Evolutionary conservation across 1,284 basidiomycete species (phyloP), one percentile per base, ranked within the genome.

Genomic region (Sanghuangporus baumii): DNA sequence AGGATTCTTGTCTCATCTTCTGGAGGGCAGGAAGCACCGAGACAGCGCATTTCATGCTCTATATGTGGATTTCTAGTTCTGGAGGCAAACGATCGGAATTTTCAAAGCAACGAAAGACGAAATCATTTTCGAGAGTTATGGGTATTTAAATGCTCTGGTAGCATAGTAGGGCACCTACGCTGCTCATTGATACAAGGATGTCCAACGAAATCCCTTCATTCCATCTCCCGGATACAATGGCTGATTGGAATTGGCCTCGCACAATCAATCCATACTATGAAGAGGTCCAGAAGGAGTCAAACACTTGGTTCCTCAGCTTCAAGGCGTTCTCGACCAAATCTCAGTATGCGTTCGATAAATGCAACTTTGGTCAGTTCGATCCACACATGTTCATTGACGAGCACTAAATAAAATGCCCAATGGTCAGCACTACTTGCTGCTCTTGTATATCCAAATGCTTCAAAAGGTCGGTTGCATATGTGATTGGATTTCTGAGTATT

Each of bases 361-460:
- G 65, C 31, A 60, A 68, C 34, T 67, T 67, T 16, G 58, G 67
- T 68, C 23, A 37, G 60, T 51, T 34, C 11, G 18, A 16, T 60
- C n/a, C 4, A 18, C 12, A 36, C 23, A 23, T 8, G 48, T 14
- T 1, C 51, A 14, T 37, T 23, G 26, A n/a, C 37, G 11, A 20
- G 20, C 40, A 34, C 31, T 57, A 37, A 16, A 26, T 47, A 41
- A 2, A 20, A 16, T 16, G 18, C 5, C 47, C 20, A 11, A 11
- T 41, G 1, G 9, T n/a, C 23, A 58, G 63, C 41, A n/a, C 59
- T 56, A 12, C 50, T 63, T 6, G 67, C 70, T 2, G 63, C 70
- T 5, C 65, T 71, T 0, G 65, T 64, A 47, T 74, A 71, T 54
- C 70, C 71, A 0, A 64, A 65, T 61, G 65, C 9, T 12, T 57